Evolutionary conservation across 345 rosid species (phyloP), one percentile per base, ranked within the genome.

Genomic region (Trapa incisa): DNA sequence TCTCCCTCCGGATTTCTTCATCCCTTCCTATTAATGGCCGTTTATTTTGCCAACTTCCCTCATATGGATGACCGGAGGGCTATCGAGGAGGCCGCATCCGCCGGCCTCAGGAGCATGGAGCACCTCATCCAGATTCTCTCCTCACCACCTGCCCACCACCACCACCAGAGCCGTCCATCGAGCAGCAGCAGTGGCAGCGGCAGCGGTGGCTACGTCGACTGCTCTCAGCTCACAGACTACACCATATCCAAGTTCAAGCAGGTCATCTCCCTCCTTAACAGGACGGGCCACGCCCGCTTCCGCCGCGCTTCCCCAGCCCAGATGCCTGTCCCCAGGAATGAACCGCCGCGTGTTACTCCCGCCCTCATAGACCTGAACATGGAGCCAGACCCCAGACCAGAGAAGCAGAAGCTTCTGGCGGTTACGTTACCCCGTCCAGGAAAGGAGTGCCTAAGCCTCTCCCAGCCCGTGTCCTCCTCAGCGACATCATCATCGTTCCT

Each of bases 211-310:
- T 48, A 32, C 33, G 61, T 50, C 22, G 73, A 78, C 47, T 69
- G 77, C 75, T 14, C 76, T 11, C 70, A 72, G 66, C 71, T 81
- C 62, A 70, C 85, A 11, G 74, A 79, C 60, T 42, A 72, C 43
- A 79, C 85, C 74, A 79, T 81, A 61, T 68, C 77, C 61, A 79
- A 79, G 79, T 81, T 81, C 75, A 79, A 73, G 67, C 77, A 74
- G 39, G 77, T 81, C 41, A 79, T 81, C 38, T 79, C 82, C 63
- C 68, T 79, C 60, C 68, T 79, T 47, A 73, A 79, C 70, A 77
- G 82, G 11, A 81, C 85, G 67, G 85, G 85, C 54, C 85, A 79
- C 72, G 85, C 85, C 66, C 79, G 85, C 45, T 81, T 81, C 71
- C 63, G 82, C 53, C 82, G 82, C 47, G 85, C 67, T 22, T 22